Conservation (phyloP, 2,329 filamentous ascomycete species). For the Fusarium circinatum region DNA sequence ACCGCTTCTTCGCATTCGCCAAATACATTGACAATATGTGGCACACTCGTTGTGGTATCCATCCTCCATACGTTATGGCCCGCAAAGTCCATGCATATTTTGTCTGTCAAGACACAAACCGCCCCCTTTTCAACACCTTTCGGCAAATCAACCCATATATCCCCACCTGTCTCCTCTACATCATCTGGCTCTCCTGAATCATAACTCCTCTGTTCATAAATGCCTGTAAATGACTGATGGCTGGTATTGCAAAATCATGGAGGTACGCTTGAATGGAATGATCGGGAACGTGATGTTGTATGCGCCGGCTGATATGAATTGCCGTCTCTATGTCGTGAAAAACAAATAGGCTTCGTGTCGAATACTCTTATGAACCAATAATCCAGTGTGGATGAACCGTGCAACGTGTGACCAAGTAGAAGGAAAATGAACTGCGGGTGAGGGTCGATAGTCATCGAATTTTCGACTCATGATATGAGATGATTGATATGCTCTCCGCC, state of each 20-base stretch:
- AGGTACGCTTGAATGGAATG: slow-evolving; percentile 35
- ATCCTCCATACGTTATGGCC: slow-evolving; percentile 5
- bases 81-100: slow-evolving; percentile 18
- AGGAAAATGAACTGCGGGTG: slow-evolving; percentile 27
- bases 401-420: slow-evolving; percentile 34
- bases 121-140: slow-evolving; percentile 3
- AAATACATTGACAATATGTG: slow-evolving; percentile 32
- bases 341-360: slow-evolving; percentile 28
- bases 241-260: slow-evolving; percentile 37
- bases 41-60: slow-evolving; percentile 26
- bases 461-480: slow-evolving; percentile 23
- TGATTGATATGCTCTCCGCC: slow-evolving; percentile 4
- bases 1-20: slow-evolving; percentile 37
- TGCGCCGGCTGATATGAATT: slow-evolving; percentile 19
- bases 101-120: slow-evolving; percentile 26
- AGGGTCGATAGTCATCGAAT: slow-evolving; percentile 12
- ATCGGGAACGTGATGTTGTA: slow-evolving; percentile 42
- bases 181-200: slow-evolving; percentile 3
- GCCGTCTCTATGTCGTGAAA: slow-evolving; percentile 26
- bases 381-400: slow-evolving; percentile 18
- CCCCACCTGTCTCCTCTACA: background rate
- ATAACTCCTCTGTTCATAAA: slow-evolving; percentile 37
- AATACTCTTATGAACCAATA: slow-evolving; percentile 5
- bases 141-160: slow-evolving; percentile 2
- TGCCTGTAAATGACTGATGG: slow-evolving; percentile 39